phyloP scores from a whole-genome alignment of 352 stramenopile genomes.

The Globisporangium sylvaticum region DNA sequence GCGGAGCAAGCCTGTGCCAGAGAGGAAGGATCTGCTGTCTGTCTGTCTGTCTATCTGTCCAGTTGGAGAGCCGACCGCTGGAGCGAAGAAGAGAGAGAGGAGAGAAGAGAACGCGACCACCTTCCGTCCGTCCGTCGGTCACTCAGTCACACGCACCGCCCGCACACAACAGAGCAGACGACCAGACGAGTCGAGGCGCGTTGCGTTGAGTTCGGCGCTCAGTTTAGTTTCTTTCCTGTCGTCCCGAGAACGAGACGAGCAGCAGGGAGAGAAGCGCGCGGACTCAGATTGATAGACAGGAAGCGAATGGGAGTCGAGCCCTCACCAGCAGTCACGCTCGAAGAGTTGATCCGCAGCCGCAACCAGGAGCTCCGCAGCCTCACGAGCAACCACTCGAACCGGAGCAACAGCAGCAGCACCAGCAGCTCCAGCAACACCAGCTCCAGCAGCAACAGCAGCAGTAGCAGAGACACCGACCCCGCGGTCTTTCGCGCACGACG shows the following conservation, averaged over 20 bases:
- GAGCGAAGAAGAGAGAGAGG: neutral
- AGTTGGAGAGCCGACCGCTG: neutral
- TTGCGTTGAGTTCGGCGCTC: neutral
- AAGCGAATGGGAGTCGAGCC: constrained; percentile 8
- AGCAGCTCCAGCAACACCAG: neutral
- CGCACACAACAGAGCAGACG: neutral
- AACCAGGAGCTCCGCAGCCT: constrained; percentile 2
- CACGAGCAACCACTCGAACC: neutral
- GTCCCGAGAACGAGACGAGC: neutral
- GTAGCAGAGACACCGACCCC: neutral
- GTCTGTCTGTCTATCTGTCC: neutral
- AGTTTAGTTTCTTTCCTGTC: constrained; percentile 7
- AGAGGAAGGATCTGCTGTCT: neutral
- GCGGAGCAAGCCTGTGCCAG: neutral
- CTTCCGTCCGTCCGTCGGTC: neutral
- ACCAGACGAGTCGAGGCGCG: neutral
- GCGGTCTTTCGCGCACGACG: constrained; percentile 5
- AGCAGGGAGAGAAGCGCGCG: neutral
- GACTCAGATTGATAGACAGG: neutral
- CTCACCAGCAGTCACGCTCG: neutral
- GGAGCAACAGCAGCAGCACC: constrained; percentile 8
- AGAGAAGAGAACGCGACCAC: neutral
- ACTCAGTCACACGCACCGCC: neutral
- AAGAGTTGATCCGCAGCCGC: constrained; percentile 6
- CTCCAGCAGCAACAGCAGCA: neutral